A percentile compares a stretch with the other conserved stretches of the same genome.
phyloP scores from a whole-genome alignment of 129 eudicot genomes.

The Smallanthus sonchifolius region DNA sequence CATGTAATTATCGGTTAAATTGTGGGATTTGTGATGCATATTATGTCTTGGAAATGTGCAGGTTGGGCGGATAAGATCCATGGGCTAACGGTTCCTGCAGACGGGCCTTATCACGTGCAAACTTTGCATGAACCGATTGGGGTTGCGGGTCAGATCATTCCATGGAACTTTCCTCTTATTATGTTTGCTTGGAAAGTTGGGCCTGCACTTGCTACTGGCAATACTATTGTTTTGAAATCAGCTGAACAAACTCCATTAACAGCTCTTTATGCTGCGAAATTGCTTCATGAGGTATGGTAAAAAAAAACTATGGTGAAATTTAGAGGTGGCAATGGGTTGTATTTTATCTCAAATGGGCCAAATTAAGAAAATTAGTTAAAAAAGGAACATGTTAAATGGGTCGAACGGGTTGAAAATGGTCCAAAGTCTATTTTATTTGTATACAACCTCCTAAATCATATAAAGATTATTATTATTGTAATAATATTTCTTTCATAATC shows the following conservation, averaged over 20 bases:
- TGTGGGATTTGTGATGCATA: background rate
- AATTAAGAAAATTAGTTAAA: background rate
- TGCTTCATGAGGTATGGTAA: conserved; percentile 43
- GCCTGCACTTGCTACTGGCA: conserved; percentile 55
- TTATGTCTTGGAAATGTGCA: conserved; percentile 7
- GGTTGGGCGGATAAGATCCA: conserved; percentile 78
- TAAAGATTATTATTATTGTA: background rate
- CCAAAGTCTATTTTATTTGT: background rate
- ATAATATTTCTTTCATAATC: background rate
- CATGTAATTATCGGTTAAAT: background rate
- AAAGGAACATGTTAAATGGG: background rate
- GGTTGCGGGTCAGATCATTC: conserved; percentile 59
- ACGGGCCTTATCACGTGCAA: conserved; percentile 56
- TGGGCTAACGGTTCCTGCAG: conserved; percentile 63
- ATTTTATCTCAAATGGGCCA: background rate
- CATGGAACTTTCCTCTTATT: conserved; percentile 64
- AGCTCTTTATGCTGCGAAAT: conserved; percentile 45
- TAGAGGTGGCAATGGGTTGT: background rate
- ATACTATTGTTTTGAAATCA: conserved; percentile 47
- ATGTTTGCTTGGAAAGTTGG: conserved; percentile 78
- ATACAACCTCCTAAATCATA: background rate
- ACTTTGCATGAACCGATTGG: conserved; percentile 60
- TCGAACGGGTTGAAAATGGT: background rate
- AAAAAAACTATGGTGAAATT: conserved; percentile 6
- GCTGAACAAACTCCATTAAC: conserved; percentile 67